Conservation (phyloP, 495 filamentous ascomycete species). For the Hypomontagnella submonticulosa region DNA sequence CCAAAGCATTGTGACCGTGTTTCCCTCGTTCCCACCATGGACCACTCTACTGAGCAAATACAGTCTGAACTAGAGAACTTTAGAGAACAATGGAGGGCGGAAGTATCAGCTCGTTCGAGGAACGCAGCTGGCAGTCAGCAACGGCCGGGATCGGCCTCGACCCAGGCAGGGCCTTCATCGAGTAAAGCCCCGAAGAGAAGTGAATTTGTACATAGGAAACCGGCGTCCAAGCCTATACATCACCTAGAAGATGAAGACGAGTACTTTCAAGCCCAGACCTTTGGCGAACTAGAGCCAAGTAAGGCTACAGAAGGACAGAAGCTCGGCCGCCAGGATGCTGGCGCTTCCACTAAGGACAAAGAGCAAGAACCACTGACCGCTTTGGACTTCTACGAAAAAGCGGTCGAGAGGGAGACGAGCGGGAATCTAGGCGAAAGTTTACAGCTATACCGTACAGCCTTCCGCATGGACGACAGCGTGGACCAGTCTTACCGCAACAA, state of each 20-base stretch:
- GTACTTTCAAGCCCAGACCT: conserved; percentile 50
- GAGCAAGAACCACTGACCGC: conserved; percentile 75
- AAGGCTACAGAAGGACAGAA: conserved; percentile 28
- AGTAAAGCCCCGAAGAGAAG: conserved; percentile 44
- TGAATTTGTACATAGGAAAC: conserved; percentile 37
- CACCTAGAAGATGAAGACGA: conserved; percentile 55
- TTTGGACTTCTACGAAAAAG: conserved; percentile 91
- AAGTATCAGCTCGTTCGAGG: conserved; percentile 69
- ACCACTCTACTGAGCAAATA: conserved; percentile 44
- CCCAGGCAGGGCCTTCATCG: conserved; percentile 31
- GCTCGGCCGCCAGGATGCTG: conserved; percentile 24
- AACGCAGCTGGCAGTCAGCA: conserved; percentile 26
- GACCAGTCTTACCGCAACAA: conserved; percentile 90
- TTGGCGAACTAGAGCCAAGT: conserved; percentile 49
- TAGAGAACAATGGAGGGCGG: conserved; percentile 83
- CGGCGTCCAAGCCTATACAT: conserved; percentile 22
- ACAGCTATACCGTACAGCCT: conserved; percentile 88
- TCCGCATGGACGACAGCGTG: conserved; percentile 84
- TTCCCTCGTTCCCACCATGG: conserved; percentile 21
- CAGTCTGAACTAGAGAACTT: conserved; percentile 83
- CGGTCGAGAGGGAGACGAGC: conserved; percentile 85
- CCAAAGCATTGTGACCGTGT: conserved; percentile 15
- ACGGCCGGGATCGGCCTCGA: conserved; percentile 14
- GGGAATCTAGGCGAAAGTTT: conserved; percentile 92
- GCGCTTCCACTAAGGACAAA: conserved; percentile 13